Conservation (phyloP, 2,329 filamentous ascomycete species). For the Cercospora zeae-maydis region DNA sequence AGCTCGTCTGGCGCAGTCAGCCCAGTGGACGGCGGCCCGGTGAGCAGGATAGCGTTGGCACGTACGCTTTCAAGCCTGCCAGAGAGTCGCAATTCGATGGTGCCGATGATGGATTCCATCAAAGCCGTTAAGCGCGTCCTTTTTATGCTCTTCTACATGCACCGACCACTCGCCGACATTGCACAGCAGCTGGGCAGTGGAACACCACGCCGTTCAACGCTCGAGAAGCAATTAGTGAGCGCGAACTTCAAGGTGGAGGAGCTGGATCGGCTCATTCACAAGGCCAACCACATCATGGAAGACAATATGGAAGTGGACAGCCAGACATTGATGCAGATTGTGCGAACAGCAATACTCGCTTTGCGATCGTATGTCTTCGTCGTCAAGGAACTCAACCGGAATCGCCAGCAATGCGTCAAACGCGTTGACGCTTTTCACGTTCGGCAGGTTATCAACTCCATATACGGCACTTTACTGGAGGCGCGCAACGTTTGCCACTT, state of each 20-base stretch:
- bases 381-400: slow-evolving; percentile 48
- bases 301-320: slow-evolving; percentile 46
- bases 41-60: slow-evolving; percentile 21
- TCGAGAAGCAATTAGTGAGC: slow-evolving; percentile 56
- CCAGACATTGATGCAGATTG: slow-evolving; percentile 41
- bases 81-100: slow-evolving; percentile 28
- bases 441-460: slow-evolving; percentile 56
- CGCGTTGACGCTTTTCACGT: slow-evolving; percentile 56
- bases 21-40: slow-evolving; percentile 29
- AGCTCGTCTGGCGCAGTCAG: slow-evolving; percentile 35
- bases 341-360: slow-evolving; percentile 47
- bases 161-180: slow-evolving; percentile 29
- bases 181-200: slow-evolving; percentile 45
- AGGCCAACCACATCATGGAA: slow-evolving; percentile 46
- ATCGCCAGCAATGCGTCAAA: slow-evolving; percentile 50
- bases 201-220: slow-evolving; percentile 45
- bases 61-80: slow-evolving; percentile 29
- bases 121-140: slow-evolving; percentile 31
- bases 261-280: slow-evolving; percentile 48
- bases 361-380: slow-evolving; percentile 51
- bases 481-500: slow-evolving; percentile 56
- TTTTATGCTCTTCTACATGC: slow-evolving; percentile 31
- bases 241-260: slow-evolving; percentile 56
- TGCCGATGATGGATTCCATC: slow-evolving; percentile 25
- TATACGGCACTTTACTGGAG: slow-evolving; percentile 57